Conservation (phyloP, 2,329 filamentous ascomycete genomes). For the Fonsecaea multimorphosa region DNA sequence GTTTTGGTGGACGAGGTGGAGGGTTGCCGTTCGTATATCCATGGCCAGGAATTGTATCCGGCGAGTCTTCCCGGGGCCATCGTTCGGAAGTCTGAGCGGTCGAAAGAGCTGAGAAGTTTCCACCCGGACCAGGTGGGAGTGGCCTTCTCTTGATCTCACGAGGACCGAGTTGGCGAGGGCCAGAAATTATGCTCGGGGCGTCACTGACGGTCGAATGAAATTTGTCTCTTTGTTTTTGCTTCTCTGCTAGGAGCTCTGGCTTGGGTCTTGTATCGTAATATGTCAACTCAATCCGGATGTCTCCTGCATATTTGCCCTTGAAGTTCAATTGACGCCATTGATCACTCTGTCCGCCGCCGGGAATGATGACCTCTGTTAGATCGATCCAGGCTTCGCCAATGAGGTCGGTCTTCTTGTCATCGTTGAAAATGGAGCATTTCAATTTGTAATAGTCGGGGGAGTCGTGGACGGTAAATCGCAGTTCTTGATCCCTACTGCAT, state of each 20-base stretch:
- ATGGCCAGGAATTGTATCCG: constrained; percentile 34
- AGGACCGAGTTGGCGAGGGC: constrained; percentile 62
- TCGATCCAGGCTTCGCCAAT: constrained; percentile 94
- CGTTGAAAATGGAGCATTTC: constrained; percentile 95
- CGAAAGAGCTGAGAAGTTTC: constrained; percentile 21
- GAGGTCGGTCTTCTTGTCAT: constrained; percentile 96
- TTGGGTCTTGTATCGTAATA: constrained; percentile 92
- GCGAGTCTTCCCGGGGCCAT: constrained; percentile 25
- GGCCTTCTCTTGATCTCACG: constrained; percentile 76
- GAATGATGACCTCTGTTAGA: constrained; percentile 77
- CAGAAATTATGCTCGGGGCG: constrained; percentile 40
- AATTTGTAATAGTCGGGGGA: constrained; percentile 95
- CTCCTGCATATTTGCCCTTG: constrained; percentile 93
- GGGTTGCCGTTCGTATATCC: constrained; percentile 25
- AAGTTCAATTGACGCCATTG: constrained; percentile 87
- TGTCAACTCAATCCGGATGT: constrained; percentile 92
- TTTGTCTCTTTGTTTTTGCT: constrained; percentile 55
- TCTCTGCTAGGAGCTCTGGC: constrained; percentile 69
- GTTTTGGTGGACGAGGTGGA: constrained; percentile 35
- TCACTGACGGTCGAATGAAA: constrained; percentile 44
- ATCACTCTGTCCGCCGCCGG: constrained; percentile 91
- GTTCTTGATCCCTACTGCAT: constrained; percentile 83
- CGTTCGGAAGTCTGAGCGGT: constrained; percentile 13
- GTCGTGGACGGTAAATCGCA: constrained; percentile 94
- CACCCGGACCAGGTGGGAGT: constrained; percentile 73